Evolutionary conservation across 129 eudicot genomes (phyloP), one percentile per base, ranked within the genome.

Genomic region (Ambrosia trifida): DNA sequence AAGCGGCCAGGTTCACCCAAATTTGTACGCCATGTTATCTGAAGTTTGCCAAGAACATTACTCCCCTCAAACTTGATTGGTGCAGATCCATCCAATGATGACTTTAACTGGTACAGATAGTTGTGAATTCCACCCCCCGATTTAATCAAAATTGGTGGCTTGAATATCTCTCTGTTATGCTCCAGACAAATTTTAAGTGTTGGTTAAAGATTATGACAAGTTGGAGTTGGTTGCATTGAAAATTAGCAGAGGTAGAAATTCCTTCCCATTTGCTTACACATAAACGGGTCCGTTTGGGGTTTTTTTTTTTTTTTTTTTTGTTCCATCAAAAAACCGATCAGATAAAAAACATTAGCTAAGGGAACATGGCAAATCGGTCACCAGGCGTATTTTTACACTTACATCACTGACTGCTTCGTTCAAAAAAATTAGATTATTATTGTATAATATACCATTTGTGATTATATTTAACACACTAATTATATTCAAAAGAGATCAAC

Each of bases 1-100:
- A 94, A 85, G 75, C 97, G 96, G 36, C 98, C 98, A 53, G 98
- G 97, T 76, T 94, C 98, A 64, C 98, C 98, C 81, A 94, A 83
- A 72, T 94, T 94, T 18, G 98, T 94, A 71, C 96, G 97, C 98
- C 98, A 94, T 60, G 98, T 94, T 76, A 94, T 89, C 80, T 89
- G 98, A 77, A 94, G 91, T 85, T 94, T 94, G 11, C 98, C 98
- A 69, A 94, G 96, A 71, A 87, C 75, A 73, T 94, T 94, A 70
- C 91, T 94, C 33, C 98, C 96, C 85, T 87, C 98, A 7, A 83
- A 82, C 59, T 84, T 85, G 66, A 64, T 59, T 66, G 73, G 90
- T 53, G 83, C 72, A 66, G 84, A 70, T 52, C 45, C 77, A 78
- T 78, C 82, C 60, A 70, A 14, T 43, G 87, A 80, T 30, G 83